phyloP scores from a whole-genome alignment of 2,329 filamentous ascomycete species.

The Fusarium robinianum region DNA sequence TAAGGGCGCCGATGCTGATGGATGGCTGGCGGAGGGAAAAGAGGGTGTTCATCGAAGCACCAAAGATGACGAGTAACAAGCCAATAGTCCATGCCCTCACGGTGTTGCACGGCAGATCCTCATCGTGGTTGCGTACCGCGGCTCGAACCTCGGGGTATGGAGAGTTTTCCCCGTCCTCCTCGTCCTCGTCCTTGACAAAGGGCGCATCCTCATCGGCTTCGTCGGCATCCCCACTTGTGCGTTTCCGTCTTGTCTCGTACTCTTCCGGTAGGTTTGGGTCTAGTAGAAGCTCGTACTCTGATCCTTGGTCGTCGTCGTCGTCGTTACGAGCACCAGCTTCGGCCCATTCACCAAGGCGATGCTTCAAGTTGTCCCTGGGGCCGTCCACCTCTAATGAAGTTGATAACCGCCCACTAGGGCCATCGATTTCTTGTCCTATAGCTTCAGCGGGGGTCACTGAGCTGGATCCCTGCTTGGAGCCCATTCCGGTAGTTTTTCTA shows the following conservation, averaged over 20 bases:
- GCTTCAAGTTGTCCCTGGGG: constrained; percentile 33
- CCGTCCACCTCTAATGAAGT: constrained; percentile 35
- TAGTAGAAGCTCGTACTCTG: constrained; percentile 61
- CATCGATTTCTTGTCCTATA: constrained; percentile 31
- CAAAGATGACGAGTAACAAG: constrained; percentile 57
- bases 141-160: constrained; percentile 70
- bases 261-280: constrained; percentile 56
- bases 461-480: constrained; percentile 13
- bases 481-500: neutral
- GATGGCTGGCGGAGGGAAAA: constrained; percentile 66
- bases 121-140: constrained; percentile 67
- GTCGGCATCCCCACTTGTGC: constrained; percentile 9
- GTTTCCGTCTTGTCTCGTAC: constrained; percentile 43
- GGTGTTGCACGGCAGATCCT: constrained; percentile 68
- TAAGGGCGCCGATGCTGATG: constrained; percentile 63
- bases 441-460: constrained; percentile 22
- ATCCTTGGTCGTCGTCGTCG: constrained; percentile 51
- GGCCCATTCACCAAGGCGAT: constrained; percentile 48
- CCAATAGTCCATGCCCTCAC: constrained; percentile 68
- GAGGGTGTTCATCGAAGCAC: constrained; percentile 65
- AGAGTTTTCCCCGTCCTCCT: constrained; percentile 51
- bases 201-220: constrained; percentile 39
- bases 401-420: constrained; percentile 36
- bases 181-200: constrained; percentile 39
- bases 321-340: constrained; percentile 47